Evolutionary conservation across 1,284 basidiomycete species (phyloP).

Genomic region (Microbotryomycetes sp.): DNA sequence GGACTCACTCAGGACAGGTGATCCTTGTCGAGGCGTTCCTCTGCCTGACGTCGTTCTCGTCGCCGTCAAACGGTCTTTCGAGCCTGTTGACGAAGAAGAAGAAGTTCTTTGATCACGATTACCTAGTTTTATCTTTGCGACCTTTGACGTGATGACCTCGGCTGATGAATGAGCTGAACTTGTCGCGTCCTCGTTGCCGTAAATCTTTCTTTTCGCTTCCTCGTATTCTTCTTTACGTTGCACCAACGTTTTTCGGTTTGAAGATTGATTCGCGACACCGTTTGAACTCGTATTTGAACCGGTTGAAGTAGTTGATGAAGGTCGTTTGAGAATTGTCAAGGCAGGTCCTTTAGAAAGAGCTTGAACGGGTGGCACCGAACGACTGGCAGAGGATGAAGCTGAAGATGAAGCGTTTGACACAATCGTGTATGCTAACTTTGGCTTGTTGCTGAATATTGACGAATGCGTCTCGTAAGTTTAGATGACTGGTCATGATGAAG

Average conservation of each 20-base stretch:
- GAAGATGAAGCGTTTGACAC: neutral
- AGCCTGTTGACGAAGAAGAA: neutral
- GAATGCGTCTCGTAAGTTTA: neutral
- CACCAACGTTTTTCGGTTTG: constrained; percentile 7
- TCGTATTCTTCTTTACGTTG: constrained; percentile 23
- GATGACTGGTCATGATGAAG: neutral
- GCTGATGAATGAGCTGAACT: neutral
- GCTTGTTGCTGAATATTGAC: neutral
- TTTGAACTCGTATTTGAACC: neutral
- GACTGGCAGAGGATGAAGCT: neutral
- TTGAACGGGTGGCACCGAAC: constrained; percentile 3
- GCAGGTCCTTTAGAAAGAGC: constrained; percentile 15
- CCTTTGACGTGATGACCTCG: neutral
- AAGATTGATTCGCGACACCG: neutral
- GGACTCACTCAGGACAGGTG: neutral
- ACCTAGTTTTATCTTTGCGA: neutral
- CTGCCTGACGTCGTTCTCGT: neutral
- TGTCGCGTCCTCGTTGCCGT: constrained; percentile 2
- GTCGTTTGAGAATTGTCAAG: constrained; percentile 23
- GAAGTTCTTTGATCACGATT: neutral
- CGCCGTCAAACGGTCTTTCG: neutral
- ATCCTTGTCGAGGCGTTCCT: neutral
- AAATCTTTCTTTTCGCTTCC: constrained; percentile 21
- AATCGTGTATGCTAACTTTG: constrained; percentile 11
- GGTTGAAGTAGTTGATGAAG: neutral